Evolutionary conservation across 129 eudicot species (phyloP).

Genomic region (Arctium minus): DNA sequence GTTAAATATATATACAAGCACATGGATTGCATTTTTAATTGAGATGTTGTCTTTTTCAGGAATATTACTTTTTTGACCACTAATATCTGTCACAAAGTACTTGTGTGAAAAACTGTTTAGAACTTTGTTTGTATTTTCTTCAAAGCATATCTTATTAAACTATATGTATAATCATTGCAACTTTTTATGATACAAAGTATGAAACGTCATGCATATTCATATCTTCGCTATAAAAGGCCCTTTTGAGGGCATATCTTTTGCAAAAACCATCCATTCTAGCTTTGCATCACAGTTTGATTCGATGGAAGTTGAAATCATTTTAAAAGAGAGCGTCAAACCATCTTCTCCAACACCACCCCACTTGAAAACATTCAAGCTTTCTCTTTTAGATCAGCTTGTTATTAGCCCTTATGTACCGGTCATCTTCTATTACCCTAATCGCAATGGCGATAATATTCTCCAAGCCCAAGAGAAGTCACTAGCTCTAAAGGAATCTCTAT

Average conservation of each 20-base stretch:
- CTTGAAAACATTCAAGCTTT: not conserved
- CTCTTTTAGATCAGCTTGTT: not conserved
- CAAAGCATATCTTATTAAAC: not conserved
- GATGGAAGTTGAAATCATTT: not conserved
- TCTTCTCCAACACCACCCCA: not conserved
- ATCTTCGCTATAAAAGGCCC: not conserved
- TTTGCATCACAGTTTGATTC: not conserved
- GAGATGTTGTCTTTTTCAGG: not conserved
- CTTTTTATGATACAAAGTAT: not conserved
- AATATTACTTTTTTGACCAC: too few relatives aligned
- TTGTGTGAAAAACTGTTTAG: not conserved
- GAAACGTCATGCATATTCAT: too few relatives aligned
- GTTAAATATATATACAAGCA: not conserved
- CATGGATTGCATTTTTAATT: not conserved
- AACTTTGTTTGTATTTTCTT: not conserved
- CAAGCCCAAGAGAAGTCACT: not conserved
- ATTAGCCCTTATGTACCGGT: not conserved
- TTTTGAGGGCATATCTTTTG: not conserved
- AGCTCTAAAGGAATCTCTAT: not conserved
- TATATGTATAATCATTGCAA: not conserved
- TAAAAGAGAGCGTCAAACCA: not conserved
- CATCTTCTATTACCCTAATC: not conserved
- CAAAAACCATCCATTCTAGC: not conserved
- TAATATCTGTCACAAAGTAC: too few relatives aligned
- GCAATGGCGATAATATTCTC: not conserved